These are phyloP conservation scores for Coelastrella sp. DNA, from an alignment of 139 green algal species.

Conservation along the genomic window DNA sequence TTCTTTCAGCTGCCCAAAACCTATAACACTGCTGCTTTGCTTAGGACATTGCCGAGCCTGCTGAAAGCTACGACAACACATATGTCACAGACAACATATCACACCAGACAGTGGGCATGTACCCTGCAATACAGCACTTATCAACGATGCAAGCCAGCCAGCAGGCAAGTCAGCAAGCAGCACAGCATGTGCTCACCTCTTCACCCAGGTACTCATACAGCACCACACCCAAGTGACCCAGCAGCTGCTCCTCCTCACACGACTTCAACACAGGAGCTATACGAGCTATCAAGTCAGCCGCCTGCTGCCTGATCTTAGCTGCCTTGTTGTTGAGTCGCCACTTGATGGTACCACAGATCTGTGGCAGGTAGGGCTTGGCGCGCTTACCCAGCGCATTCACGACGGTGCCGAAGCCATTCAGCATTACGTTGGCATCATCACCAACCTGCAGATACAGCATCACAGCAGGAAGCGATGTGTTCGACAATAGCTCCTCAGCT, in stretches of 20 bases:
- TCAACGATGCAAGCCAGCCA: background rate
- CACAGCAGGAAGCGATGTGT: background rate
- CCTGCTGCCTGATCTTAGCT: constrained; percentile 97
- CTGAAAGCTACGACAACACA: no score
- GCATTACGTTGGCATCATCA: constrained; percentile 92
- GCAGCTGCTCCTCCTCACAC: constrained; percentile 97
- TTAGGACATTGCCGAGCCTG: no score
- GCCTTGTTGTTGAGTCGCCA: constrained; percentile 99
- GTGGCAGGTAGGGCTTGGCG: constrained; percentile 97
- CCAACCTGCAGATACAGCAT: constrained; percentile 62
- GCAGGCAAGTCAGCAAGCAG: background rate
- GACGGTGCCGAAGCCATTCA: constrained; percentile 98
- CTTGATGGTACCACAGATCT: constrained; percentile 99
- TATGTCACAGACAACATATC: no score
- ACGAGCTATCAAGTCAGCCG: constrained; percentile 95
- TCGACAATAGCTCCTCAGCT: no score
- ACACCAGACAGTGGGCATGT: background rate
- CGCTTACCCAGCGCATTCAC: constrained; percentile 94
- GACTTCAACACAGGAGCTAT: constrained; percentile 95
- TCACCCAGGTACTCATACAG: constrained; percentile 98
- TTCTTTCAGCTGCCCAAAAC: no score
- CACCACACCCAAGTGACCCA: constrained; percentile 97
- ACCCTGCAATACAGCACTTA: background rate
- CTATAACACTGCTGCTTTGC: no score
- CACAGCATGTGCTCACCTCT: constrained; percentile 68